A percentile compares a stretch with the other conserved stretches of the same genome.
These are phyloP conservation scores for Colletotrichum agaves DNA, from an alignment of 2,329 filamentous ascomycete species.

Conservation along the genomic window DNA sequence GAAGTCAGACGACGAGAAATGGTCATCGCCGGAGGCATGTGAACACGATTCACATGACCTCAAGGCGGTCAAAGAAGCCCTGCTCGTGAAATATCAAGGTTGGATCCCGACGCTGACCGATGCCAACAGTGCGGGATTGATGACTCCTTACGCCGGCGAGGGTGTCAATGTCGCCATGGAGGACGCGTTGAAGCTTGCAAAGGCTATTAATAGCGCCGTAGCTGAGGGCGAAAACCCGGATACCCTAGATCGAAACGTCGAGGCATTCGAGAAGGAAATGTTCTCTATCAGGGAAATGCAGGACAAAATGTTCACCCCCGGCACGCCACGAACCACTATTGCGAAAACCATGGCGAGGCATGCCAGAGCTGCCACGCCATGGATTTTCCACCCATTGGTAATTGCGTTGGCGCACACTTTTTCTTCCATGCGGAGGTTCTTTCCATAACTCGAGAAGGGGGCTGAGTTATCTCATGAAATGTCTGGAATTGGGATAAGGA, in stretches of 20 bases:
- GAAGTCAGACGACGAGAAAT: constrained; percentile 52
- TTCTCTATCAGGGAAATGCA: constrained; percentile 51
- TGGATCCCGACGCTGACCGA: constrained; percentile 56
- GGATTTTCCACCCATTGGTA: constrained; percentile 46
- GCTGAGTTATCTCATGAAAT: constrained; percentile 8
- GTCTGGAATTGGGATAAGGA: constrained; percentile 29
- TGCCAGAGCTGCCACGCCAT: constrained; percentile 45
- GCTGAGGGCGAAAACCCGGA: constrained; percentile 40
- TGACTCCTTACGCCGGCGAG: constrained; percentile 68
- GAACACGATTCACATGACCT: constrained; percentile 56
- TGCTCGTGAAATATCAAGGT: constrained; percentile 52
- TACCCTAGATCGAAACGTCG: constrained; percentile 48
- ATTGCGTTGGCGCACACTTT: constrained; percentile 44
- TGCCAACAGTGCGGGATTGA: constrained; percentile 66
- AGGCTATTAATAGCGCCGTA: constrained; percentile 50
- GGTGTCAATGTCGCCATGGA: constrained; percentile 68
- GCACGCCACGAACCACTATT: constrained; percentile 56
- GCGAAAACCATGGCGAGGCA: constrained; percentile 48
- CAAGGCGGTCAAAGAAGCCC: constrained; percentile 49
- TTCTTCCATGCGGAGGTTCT: constrained; percentile 41
- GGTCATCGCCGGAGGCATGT: constrained; percentile 51
- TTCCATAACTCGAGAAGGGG: constrained; percentile 2
- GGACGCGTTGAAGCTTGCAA: constrained; percentile 62
- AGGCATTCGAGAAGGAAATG: constrained; percentile 52
- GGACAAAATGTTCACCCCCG: constrained; percentile 59